Evolutionary conservation across 257 asterid genomes (phyloP).

Genomic region (Striga asiatica): DNA sequence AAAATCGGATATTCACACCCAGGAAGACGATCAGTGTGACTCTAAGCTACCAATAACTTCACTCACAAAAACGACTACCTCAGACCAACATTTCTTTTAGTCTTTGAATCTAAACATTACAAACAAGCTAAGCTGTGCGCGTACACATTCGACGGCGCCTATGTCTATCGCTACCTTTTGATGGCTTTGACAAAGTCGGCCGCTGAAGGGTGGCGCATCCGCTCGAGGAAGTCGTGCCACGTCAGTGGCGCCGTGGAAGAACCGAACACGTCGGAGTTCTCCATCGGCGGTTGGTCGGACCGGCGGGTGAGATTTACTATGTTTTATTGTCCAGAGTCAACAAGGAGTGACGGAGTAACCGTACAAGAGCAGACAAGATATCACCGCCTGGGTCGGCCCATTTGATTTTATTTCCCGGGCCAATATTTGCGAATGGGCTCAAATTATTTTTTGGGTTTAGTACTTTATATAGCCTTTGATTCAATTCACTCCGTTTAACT

Average conservation of each 20-base stretch:
- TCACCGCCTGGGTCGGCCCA: constrained; percentile 6
- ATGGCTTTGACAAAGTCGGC: constrained; percentile 85
- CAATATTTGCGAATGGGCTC: neutral
- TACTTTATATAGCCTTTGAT: no score
- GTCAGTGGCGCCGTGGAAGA: constrained; percentile 83
- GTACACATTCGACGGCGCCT: neutral
- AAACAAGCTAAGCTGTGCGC: neutral
- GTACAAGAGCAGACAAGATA: neutral
- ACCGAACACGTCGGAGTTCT: constrained; percentile 66
- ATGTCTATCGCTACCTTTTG: constrained; percentile 39
- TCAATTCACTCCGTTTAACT: no score
- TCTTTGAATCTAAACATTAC: neutral
- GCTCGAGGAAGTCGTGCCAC: constrained; percentile 96
- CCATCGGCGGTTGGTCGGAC: constrained; percentile 49
- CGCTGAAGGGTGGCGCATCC: constrained; percentile 98
- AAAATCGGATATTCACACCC: neutral
- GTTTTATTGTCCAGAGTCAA: constrained; percentile 21
- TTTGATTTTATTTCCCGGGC: neutral
- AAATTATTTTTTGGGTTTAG: neutral
- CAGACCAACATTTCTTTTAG: neutral
- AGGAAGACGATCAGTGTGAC: neutral
- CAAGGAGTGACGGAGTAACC: neutral
- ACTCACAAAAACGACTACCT: neutral
- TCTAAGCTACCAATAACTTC: neutral
- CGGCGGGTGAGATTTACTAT: constrained; percentile 24